Base-by-base conservation (phyloP, 2,329 filamentous ascomycete species). In the Fusarium luffae region DNA sequence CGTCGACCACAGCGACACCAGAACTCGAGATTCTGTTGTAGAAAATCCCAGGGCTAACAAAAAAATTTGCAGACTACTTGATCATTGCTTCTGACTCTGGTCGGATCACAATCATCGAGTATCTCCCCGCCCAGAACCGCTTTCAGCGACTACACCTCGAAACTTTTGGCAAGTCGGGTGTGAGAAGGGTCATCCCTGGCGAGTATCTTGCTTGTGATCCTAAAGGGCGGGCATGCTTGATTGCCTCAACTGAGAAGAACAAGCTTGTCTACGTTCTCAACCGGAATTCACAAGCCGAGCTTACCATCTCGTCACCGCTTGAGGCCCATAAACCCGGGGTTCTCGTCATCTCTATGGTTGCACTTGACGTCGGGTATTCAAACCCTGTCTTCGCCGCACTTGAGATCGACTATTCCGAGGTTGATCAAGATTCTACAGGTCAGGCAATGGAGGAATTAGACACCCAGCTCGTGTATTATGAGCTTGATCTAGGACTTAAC, bases 241-340 rank as follows among this genome's bases (percentile, higher is more conserved):
- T 98, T 66, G 94, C 96, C 12, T 95, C 94, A 7, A 87, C 95
- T 58, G 97, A 99, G 83, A 99, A 99, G 87, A 99, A 98, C 84
- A 99, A 99, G 84, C 91, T 99, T 59, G 96, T 99, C 73, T 99
- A 99, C 82, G 95, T 99, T 76, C 86, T 99, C 73, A 98, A 98
- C 81, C 91, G 97, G 71, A 97, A 97, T 82, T 89, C 94, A 5
- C 93, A 98, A 81, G 94, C 94, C 19, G 93, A 97, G 79, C 89
- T 99, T 75, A 97, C 94, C 42, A 99, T 99, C 52, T 99, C 96
- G 7, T 99, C 96, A 16, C 96, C 96, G 1, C 86, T 99, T 19
- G 97, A 99, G 81, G 97, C 96, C 3, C 95, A 99, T 81, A 97
- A 96, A 79, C 90, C 93, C 14, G 93, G 95, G 65, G 95, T 95